A percentile compares a stretch with the other conserved stretches of the same genome.
Conservation (phyloP, 306 rosid species). For the Ochetophila trinervis region DNA sequence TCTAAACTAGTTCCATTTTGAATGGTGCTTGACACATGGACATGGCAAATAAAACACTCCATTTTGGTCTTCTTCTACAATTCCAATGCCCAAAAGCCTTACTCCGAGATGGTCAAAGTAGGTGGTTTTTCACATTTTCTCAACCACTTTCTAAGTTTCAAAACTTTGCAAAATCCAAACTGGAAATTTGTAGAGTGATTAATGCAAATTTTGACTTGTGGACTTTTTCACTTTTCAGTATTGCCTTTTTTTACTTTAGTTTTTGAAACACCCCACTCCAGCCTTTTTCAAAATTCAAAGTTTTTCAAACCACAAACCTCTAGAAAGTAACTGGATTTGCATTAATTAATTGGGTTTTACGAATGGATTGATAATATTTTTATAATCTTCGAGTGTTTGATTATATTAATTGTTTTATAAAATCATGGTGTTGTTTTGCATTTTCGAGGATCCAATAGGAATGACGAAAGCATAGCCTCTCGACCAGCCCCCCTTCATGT, state of each 20-base stretch:
- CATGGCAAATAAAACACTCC: not conserved
- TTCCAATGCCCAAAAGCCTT: constrained; percentile 12
- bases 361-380: constrained; percentile 14
- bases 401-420: constrained; percentile 3
- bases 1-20: constrained; percentile 1
- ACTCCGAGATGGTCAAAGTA: constrained; percentile 26
- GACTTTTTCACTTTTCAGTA: not conserved
- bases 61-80: not conserved
- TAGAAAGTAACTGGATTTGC: constrained; percentile 20
- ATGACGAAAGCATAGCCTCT: constrained; percentile 52
- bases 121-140: not conserved
- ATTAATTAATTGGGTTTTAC: constrained; percentile 19
- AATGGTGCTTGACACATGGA: constrained; percentile 25
- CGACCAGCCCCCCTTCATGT: constrained; percentile 29
- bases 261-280: not conserved
- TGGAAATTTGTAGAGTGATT: constrained; percentile 21
- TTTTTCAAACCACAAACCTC: constrained; percentile 18
- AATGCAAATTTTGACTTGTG: constrained; percentile 30
- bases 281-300: constrained; percentile 27
- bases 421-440: constrained; percentile 9
- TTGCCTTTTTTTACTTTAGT: not conserved
- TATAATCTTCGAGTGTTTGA: not conserved
- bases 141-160: constrained; percentile 6
- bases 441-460: constrained; percentile 10
- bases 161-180: constrained; percentile 8